Conservation (phyloP, 2,329 filamentous ascomycete genomes). For the Pyrenophora teres region DNA sequence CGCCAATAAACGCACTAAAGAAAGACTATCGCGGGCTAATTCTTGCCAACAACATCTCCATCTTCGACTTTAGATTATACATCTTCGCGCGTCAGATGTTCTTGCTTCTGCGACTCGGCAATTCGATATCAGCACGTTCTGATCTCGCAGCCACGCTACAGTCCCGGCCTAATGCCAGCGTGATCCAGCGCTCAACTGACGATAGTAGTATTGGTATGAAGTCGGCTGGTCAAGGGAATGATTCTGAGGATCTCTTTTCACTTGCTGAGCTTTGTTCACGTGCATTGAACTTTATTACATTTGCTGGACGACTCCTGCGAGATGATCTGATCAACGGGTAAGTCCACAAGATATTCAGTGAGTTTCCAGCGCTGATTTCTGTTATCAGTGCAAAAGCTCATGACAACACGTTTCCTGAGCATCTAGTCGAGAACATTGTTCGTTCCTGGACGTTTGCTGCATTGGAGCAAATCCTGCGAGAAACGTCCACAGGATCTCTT, state of each 20-base stretch:
- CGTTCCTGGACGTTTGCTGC: conserved; percentile 79
- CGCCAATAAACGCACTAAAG: conserved; percentile 49
- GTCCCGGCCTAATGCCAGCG: conserved; percentile 30
- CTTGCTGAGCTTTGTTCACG: conserved; percentile 87
- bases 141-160: conserved; percentile 48
- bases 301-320: conserved; percentile 77
- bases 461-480: conserved; percentile 74
- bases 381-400: conserved; percentile 39
- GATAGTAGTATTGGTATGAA: conserved; percentile 39
- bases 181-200: conserved; percentile 37
- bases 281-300: conserved; percentile 81
- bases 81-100: conserved; percentile 88
- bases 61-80: conserved; percentile 94
- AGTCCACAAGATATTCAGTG: neutral
- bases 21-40: conserved; percentile 93
- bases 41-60: conserved; percentile 88
- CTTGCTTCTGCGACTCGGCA: conserved; percentile 81
- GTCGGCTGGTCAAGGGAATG: conserved; percentile 49
- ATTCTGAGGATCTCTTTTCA: conserved; percentile 74
- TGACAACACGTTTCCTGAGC: conserved; percentile 43
- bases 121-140: conserved; percentile 55
- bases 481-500: conserved; percentile 71
- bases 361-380: conserved; percentile 21
- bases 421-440: conserved; percentile 73
- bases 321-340: conserved; percentile 74